Conservation (phyloP, 2,329 filamentous ascomycete species). For the Ophiosphaerella narmari region DNA sequence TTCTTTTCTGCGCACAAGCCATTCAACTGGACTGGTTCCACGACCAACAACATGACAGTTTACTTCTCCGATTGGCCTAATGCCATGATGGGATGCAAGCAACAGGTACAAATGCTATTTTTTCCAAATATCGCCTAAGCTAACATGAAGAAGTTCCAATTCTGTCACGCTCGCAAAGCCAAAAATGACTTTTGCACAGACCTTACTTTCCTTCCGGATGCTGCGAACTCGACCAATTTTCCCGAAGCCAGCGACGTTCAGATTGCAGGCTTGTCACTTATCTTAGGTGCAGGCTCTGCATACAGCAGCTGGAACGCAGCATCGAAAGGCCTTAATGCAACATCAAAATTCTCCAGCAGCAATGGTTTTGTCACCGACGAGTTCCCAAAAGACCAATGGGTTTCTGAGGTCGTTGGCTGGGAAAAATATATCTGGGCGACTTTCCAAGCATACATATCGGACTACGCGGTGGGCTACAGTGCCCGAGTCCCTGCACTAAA, state of each 20-base stretch:
- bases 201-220: conserved; percentile 6
- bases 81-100: conserved; percentile 3
- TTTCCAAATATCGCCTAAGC: not conserved
- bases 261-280: conserved; percentile 5
- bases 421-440: conserved; percentile 18
- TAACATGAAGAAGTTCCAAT: conserved; percentile 12
- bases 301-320: not conserved
- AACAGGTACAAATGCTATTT: not conserved
- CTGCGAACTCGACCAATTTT: conserved; percentile 10
- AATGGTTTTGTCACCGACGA: conserved; percentile 1
- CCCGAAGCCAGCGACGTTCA: conserved; percentile 18
- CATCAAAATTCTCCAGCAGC: conserved; percentile 6
- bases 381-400: conserved; percentile 24
- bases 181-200: conserved; percentile 11
- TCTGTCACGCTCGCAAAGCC: conserved; percentile 8
- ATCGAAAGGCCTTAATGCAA: conserved; percentile 2
- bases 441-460: conserved; percentile 14
- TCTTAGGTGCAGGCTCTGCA: not conserved
- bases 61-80: conserved; percentile 8
- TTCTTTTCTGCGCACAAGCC: conserved; percentile 8
- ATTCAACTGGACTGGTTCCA: not conserved
- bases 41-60: conserved; percentile 1
- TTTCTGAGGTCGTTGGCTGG: conserved; percentile 23
- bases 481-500: conserved; percentile 3
- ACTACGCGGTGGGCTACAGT: conserved; percentile 16